Percentiles rank a stretch among this genome's conserved stretches.
Conservation (phyloP, 2,329 filamentous ascomycete genomes). For the Nigrospora oryzae region DNA sequence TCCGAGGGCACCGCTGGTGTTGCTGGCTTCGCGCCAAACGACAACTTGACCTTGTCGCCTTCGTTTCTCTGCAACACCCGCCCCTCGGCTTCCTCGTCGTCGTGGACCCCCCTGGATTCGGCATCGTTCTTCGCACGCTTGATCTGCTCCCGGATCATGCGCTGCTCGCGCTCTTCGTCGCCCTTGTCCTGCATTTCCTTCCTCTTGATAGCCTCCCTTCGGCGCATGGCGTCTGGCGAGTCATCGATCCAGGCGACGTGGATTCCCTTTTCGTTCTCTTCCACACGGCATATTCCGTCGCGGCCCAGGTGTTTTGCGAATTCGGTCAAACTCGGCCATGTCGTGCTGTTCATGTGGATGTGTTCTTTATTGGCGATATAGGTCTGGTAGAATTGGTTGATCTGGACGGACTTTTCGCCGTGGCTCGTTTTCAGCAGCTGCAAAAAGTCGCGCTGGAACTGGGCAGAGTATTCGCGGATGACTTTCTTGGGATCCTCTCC, state of each 20-base stretch:
- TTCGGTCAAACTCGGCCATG: constrained; percentile 81
- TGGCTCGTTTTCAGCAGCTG: constrained; percentile 72
- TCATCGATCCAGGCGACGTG: constrained; percentile 89
- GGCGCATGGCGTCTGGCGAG: constrained; percentile 71
- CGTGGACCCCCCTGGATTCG: constrained; percentile 28
- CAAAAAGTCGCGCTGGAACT: constrained; percentile 77
- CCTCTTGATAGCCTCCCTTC: constrained; percentile 71
- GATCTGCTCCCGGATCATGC: constrained; percentile 76
- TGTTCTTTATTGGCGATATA: constrained; percentile 86
- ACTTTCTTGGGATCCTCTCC: constrained; percentile 80
- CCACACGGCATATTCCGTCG: constrained; percentile 81
- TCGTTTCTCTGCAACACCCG: constrained; percentile 51
- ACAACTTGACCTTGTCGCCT: constrained; percentile 69
- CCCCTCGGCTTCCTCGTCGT: constrained; percentile 30
- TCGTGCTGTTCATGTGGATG: constrained; percentile 88
- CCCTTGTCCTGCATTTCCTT: constrained; percentile 85
- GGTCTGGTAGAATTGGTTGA: constrained; percentile 93
- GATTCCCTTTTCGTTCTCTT: constrained; percentile 80
- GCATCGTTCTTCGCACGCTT: constrained; percentile 57
- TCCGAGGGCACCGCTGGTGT: constrained; percentile 8
- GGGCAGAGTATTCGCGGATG: constrained; percentile 72
- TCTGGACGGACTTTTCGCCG: constrained; percentile 79
- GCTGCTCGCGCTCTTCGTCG: constrained; percentile 83
- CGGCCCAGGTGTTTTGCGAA: constrained; percentile 81
- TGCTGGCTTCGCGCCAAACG: constrained; percentile 43